A percentile compares a stretch with the other conserved stretches of the same genome.
phyloP scores from a whole-genome alignment of 805 yeast genomes.

The Zygoascus biomembranicola region DNA sequence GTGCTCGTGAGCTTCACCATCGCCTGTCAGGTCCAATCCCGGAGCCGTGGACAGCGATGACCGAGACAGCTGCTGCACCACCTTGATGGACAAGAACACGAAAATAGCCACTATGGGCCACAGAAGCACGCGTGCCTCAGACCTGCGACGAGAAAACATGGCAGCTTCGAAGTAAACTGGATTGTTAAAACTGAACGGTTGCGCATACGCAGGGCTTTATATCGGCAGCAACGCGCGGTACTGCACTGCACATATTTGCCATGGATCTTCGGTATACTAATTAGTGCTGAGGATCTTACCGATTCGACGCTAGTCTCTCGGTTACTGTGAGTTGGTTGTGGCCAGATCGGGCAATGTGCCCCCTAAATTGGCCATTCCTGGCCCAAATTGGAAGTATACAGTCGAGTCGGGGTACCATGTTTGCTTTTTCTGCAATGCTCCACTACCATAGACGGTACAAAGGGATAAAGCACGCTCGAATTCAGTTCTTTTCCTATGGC shows the following conservation, averaged over 20 bases:
- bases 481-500: background rate
- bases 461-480: no score
- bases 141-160: background rate
- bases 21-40: background rate
- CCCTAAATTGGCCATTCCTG: background rate
- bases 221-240: background rate
- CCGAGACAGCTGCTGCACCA: background rate
- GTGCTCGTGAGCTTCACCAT: background rate
- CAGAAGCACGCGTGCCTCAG: background rate
- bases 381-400: background rate
- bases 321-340: background rate
- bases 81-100: background rate
- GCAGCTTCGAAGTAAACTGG: background rate
- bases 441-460: no score
- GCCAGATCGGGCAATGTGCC: background rate
- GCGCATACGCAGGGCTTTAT: background rate
- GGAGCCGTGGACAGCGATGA: background rate
- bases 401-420: background rate
- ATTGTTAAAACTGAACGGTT: no score
- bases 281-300: background rate
- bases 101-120: background rate
- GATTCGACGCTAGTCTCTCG: background rate
- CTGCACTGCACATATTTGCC: background rate
- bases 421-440: no score
- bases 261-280: background rate